Evolutionary conservation across 148 eudicot species (phyloP).

Genomic region (Mesembryanthemum crystallinum): DNA sequence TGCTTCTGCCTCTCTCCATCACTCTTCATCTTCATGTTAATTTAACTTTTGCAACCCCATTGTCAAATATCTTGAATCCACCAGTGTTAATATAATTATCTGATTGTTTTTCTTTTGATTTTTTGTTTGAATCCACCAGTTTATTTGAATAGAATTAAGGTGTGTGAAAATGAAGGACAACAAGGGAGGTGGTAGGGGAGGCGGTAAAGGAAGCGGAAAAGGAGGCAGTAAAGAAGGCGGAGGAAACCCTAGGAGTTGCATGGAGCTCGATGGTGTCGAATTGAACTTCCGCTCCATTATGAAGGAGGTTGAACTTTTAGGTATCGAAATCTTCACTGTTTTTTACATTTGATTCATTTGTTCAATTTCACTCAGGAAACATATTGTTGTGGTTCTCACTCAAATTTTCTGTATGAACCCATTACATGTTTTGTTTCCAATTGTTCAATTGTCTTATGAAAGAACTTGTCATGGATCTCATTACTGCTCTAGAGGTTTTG

Average conservation of each 20-base stretch:
- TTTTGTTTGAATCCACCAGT: not conserved
- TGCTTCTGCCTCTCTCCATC: no score
- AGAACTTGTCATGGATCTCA: no score
- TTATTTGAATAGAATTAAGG: not conserved
- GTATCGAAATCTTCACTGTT: slow-evolving; percentile 28
- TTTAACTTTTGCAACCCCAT: no score
- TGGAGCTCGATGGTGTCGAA: slow-evolving; percentile 44
- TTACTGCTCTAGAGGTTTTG: not conserved
- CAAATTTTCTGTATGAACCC: not conserved
- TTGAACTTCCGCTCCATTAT: slow-evolving; percentile 59
- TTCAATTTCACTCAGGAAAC: not conserved
- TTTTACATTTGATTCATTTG: not conserved
- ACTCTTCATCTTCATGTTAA: no score
- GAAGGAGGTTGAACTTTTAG: slow-evolving; percentile 65
- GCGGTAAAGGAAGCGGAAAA: slow-evolving; percentile 28
- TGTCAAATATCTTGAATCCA: not conserved
- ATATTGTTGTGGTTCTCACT: not conserved
- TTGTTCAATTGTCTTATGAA: no score
- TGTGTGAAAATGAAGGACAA: slow-evolving; percentile 13
- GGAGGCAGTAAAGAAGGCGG: slow-evolving; percentile 32
- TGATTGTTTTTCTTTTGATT: not conserved
- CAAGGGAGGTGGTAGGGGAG: slow-evolving; percentile 37
- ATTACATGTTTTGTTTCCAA: not conserved
- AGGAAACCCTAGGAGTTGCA: slow-evolving; percentile 17
- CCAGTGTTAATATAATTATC: not conserved